These are phyloP conservation scores for Fagopyrum tataricum DNA, from an alignment of 148 eudicot genomes.

Conservation along the genomic window DNA sequence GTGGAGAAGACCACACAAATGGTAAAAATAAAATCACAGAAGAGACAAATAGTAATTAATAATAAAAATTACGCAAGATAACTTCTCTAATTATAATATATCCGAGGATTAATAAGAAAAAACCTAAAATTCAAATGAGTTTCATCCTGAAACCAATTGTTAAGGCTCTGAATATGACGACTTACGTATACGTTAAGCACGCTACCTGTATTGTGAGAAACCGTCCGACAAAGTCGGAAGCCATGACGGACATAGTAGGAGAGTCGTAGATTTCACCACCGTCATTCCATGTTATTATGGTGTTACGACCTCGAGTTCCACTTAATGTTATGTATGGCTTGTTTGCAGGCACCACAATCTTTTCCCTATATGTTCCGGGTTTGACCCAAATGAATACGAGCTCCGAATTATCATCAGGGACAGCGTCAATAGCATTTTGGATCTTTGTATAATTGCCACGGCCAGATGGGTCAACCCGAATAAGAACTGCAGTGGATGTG, in stretches of 20 bases:
- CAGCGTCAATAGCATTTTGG: constrained; percentile 65
- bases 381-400: constrained; percentile 59
- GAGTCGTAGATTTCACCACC: constrained; percentile 43
- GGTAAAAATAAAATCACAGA: no score
- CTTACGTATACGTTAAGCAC: no score
- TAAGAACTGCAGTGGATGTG: constrained; percentile 49
- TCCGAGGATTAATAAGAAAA: no score
- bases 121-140: no score
- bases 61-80: no score
- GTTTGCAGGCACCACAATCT: constrained; percentile 58
- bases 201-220: constrained; percentile 58
- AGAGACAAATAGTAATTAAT: no score
- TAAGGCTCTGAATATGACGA: no score
- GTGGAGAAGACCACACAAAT: no score
- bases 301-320: constrained; percentile 46
- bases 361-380: constrained; percentile 79
- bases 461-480: constrained; percentile 68
- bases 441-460: constrained; percentile 49
- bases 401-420: constrained; percentile 50
- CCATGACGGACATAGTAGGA: constrained; percentile 46
- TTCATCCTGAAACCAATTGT: no score
- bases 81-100: no score
- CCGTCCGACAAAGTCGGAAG: constrained; percentile 69
- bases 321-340: constrained; percentile 77
- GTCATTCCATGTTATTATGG: constrained; percentile 58